These are phyloP conservation scores for Crepidotus variabilis DNA, from an alignment of 768 basidiomycete species.

Conservation along the genomic window DNA sequence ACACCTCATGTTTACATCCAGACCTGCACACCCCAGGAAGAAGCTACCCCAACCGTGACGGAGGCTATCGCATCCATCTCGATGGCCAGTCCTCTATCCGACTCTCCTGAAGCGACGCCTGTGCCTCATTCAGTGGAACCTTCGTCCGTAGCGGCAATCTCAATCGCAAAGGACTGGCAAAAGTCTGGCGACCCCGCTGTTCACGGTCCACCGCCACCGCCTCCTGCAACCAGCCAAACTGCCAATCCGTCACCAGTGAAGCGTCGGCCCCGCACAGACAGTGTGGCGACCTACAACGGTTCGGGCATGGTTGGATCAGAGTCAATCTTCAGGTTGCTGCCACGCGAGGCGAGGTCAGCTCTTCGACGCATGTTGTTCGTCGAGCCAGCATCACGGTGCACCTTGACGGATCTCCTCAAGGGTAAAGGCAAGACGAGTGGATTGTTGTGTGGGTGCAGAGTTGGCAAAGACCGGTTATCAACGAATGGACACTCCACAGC, in stretches of 20 bases:
- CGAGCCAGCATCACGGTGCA: slow-evolving; percentile 86
- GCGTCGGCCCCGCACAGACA: slow-evolving; percentile 41
- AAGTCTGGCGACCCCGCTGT: background rate
- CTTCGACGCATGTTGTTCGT: slow-evolving; percentile 92
- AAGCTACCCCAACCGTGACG: background rate
- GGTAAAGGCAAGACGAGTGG: slow-evolving; percentile 73
- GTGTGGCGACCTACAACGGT: slow-evolving; percentile 64
- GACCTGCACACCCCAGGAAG: too few relatives aligned
- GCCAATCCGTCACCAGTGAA: background rate
- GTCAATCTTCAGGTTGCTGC: slow-evolving; percentile 93
- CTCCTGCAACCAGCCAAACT: background rate
- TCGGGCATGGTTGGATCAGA: slow-evolving; percentile 61
- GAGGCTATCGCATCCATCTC: background rate
- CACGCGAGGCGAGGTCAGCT: slow-evolving; percentile 86
- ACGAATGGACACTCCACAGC: slow-evolving; percentile 1
- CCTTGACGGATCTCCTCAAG: slow-evolving; percentile 85
- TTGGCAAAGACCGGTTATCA: slow-evolving; percentile 15
- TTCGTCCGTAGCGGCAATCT: background rate
- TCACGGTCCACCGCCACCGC: slow-evolving; percentile 2
- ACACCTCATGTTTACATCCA: too few relatives aligned
- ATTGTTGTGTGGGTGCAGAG: slow-evolving; percentile 76
- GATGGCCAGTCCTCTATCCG: background rate
- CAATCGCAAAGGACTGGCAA: background rate
- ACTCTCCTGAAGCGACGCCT: background rate
- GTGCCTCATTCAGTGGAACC: background rate